Conservation (phyloP, 768 basidiomycete species). For the Austroboletus eburneus region DNA sequence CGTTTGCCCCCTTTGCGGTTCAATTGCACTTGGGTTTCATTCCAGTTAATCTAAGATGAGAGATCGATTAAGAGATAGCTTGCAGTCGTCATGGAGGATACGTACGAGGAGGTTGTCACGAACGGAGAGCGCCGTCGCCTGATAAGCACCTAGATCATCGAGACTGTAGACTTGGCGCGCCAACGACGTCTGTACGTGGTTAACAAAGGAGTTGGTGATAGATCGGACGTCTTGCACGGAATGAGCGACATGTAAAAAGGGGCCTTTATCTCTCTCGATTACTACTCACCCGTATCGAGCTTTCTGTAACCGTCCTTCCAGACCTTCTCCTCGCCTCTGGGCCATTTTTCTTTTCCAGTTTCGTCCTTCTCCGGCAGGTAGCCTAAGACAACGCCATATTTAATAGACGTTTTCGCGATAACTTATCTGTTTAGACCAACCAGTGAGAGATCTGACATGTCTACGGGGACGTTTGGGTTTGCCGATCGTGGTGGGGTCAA, state of each 20-base stretch:
- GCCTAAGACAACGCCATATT: conserved; percentile 41
- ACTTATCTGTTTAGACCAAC: conserved; percentile 33
- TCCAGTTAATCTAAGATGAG: conserved; percentile 70
- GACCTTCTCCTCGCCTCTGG: conserved; percentile 67
- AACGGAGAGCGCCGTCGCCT: conserved; percentile 83
- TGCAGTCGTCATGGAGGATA: neutral
- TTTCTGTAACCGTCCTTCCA: conserved; percentile 65
- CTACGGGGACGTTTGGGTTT: conserved; percentile 48
- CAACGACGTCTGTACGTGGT: conserved; percentile 84
- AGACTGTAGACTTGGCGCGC: conserved; percentile 90
- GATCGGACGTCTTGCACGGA: conserved; percentile 45
- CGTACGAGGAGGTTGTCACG: conserved; percentile 83
- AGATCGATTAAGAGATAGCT: neutral
- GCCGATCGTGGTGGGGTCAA: conserved; percentile 66
- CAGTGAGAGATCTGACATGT: conserved; percentile 67
- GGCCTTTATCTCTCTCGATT: neutral
- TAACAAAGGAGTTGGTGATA: conserved; percentile 73
- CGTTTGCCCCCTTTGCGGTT: conserved; percentile 83
- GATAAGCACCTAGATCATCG: conserved; percentile 83
- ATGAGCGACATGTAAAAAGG: conserved; percentile 1
- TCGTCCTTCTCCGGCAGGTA: conserved; percentile 77
- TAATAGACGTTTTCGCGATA: neutral
- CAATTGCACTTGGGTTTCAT: conserved; percentile 70
- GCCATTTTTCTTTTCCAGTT: conserved; percentile 81
- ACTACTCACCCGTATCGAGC: conserved; percentile 49